phyloP scores from a whole-genome alignment of 805 yeast species.

The Ascoidea rubescens region DNA sequence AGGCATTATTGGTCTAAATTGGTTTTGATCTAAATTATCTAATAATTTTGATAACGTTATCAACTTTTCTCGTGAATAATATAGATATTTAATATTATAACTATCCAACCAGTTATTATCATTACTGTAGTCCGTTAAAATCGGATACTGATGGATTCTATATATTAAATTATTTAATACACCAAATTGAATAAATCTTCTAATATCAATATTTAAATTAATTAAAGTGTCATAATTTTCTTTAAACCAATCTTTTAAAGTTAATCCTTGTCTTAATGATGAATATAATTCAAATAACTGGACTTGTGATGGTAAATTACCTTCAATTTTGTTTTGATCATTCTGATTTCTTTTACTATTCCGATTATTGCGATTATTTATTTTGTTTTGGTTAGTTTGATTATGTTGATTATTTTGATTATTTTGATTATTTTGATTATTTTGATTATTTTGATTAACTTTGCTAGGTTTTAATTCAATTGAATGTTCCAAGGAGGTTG shows the following conservation, averaged over 20 bases:
- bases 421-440: neutral
- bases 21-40: too few relatives aligned
- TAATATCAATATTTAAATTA: slow-evolving; percentile 48
- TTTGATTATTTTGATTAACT: neutral
- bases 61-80: too few relatives aligned
- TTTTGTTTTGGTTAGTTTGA: neutral
- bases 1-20: too few relatives aligned
- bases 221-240: slow-evolving; percentile 43
- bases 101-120: too few relatives aligned
- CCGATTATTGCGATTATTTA: too few relatives aligned
- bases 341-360: neutral
- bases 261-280: slow-evolving; percentile 63
- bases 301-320: slow-evolving; percentile 44
- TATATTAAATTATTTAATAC: slow-evolving; percentile 69
- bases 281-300: slow-evolving; percentile 61
- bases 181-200: slow-evolving; percentile 83
- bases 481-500: neutral
- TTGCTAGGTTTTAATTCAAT: neutral
- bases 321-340: slow-evolving; percentile 6
- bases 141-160: slow-evolving; percentile 66
- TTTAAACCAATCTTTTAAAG: slow-evolving; percentile 70
- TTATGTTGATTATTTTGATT: neutral
- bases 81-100: too few relatives aligned
- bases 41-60: too few relatives aligned
- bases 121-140: slow-evolving; percentile 31